These are phyloP conservation scores for Fusarium incarnatum DNA, from an alignment of 2,329 filamentous ascomycete genomes.

Conservation along the genomic window DNA sequence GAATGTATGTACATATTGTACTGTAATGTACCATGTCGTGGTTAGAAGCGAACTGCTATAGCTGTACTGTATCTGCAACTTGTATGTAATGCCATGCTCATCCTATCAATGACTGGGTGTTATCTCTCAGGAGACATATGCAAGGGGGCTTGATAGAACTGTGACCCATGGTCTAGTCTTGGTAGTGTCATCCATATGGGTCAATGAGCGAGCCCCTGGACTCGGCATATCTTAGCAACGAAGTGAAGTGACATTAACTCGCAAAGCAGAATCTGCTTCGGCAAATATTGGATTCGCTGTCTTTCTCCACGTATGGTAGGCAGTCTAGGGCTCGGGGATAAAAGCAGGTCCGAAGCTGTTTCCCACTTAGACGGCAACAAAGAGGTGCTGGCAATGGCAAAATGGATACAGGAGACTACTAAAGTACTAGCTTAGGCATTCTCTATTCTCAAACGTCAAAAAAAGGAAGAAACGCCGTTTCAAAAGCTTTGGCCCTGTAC, in stretches of 20 bases:
- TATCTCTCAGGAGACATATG: constrained; percentile 13
- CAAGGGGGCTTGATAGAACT: constrained; percentile 23
- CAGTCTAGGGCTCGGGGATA: constrained; percentile 3
- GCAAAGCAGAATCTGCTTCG: constrained; percentile 16
- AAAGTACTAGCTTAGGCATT: not conserved
- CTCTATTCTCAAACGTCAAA: constrained; percentile 2
- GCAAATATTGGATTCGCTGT: constrained; percentile 31
- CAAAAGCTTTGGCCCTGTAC: constrained; percentile 8
- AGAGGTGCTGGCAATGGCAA: not conserved
- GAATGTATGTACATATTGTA: constrained; percentile 2
- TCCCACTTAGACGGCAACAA: constrained; percentile 2
- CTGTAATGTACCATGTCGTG: constrained; percentile 1
- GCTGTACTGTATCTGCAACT: constrained; percentile 7
- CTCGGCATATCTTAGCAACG: constrained; percentile 19
- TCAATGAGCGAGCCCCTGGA: constrained; percentile 21
- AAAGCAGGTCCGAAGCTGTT: constrained; percentile 9
- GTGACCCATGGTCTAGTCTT: constrained; percentile 1
- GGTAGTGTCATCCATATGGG: constrained; percentile 7
- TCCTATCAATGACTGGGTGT: constrained; percentile 31
- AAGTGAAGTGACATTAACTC: constrained; percentile 33
- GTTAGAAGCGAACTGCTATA: constrained; percentile 10
- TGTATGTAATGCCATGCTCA: constrained; percentile 18
- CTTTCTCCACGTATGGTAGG: constrained; percentile 6
- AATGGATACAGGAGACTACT: not conserved
- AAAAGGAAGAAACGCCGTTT: constrained; percentile 14